phyloP scores from a whole-genome alignment of 768 basidiomycete genomes.

The Kwoniella dejecticola region DNA sequence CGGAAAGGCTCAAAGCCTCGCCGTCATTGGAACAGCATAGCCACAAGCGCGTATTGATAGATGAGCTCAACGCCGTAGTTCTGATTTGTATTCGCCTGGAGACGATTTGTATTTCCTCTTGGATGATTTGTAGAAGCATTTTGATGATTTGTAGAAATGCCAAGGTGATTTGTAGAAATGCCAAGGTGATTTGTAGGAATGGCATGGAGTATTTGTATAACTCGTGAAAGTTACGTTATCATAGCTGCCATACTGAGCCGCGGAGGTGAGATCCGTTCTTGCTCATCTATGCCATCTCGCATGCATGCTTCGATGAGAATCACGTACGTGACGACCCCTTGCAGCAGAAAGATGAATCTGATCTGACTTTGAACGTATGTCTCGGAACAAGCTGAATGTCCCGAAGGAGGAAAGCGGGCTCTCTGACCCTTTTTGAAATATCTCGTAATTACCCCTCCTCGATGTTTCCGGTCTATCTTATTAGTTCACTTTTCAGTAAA shows the following conservation, averaged over 20 bases:
- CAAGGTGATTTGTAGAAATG: too few relatives aligned
- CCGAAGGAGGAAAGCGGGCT: constrained; percentile 10
- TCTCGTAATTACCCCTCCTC: constrained; percentile 5
- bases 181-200: too few relatives aligned
- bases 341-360: neutral
- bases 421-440: constrained; percentile 8
- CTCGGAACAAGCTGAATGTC: constrained; percentile 6
- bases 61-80: too few relatives aligned
- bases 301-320: too few relatives aligned
- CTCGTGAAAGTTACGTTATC: neutral
- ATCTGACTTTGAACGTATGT: neutral
- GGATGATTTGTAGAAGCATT: neutral
- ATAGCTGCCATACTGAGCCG: neutral
- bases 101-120: neutral
- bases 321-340: neutral
- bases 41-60: too few relatives aligned
- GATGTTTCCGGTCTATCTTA: too few relatives aligned
- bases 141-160: too few relatives aligned
- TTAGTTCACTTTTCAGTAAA: too few relatives aligned
- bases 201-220: neutral
- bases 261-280: too few relatives aligned
- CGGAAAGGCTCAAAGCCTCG: too few relatives aligned
- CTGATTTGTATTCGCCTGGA: constrained; percentile 1
- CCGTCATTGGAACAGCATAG: too few relatives aligned
- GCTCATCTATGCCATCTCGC: too few relatives aligned